A percentile compares a stretch with the other conserved stretches of the same genome.
These are phyloP conservation scores for Neolentinus lepideus DNA, from an alignment of 1,284 basidiomycete species.

Conservation along the genomic window DNA sequence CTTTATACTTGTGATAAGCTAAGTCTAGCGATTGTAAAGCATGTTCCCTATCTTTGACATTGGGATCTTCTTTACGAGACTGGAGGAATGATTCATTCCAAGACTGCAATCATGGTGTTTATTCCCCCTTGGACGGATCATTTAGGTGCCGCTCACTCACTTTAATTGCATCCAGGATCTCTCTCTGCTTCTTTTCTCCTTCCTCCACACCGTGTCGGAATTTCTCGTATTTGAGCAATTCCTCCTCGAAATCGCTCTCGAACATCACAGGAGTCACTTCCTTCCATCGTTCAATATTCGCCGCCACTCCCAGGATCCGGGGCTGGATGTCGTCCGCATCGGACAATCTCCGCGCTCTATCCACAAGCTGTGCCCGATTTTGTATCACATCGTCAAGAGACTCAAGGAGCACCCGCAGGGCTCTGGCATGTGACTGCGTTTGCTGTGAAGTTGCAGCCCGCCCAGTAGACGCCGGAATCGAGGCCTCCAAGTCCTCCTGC, in stretches of 20 bases:
- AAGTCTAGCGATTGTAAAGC: constrained; percentile 84
- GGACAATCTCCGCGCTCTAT: constrained; percentile 58
- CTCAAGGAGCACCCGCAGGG: constrained; percentile 75
- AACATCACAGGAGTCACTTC: constrained; percentile 83
- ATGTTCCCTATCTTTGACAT: constrained; percentile 77
- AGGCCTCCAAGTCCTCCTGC: constrained; percentile 64
- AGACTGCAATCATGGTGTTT: constrained; percentile 33
- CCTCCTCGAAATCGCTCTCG: constrained; percentile 74
- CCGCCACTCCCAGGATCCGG: constrained; percentile 62
- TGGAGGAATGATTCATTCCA: constrained; percentile 74
- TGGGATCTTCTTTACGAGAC: constrained; percentile 73
- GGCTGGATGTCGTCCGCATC: constrained; percentile 73
- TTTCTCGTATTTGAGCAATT: constrained; percentile 77
- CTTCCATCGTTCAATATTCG: constrained; percentile 54
- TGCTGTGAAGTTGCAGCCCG: constrained; percentile 22
- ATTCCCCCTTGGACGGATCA: neutral
- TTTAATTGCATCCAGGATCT: constrained; percentile 61
- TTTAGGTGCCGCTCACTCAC: constrained; percentile 29
- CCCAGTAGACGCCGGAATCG: constrained; percentile 60
- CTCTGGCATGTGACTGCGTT: constrained; percentile 61
- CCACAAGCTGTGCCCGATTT: constrained; percentile 54
- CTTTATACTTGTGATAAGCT: constrained; percentile 85
- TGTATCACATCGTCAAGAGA: constrained; percentile 70
- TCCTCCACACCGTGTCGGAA: constrained; percentile 61
- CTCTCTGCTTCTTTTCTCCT: constrained; percentile 55